These are phyloP conservation scores for Rhodotorula mucilaginosa DNA, from an alignment of 1,284 basidiomycete genomes.

Conservation along the genomic window DNA sequence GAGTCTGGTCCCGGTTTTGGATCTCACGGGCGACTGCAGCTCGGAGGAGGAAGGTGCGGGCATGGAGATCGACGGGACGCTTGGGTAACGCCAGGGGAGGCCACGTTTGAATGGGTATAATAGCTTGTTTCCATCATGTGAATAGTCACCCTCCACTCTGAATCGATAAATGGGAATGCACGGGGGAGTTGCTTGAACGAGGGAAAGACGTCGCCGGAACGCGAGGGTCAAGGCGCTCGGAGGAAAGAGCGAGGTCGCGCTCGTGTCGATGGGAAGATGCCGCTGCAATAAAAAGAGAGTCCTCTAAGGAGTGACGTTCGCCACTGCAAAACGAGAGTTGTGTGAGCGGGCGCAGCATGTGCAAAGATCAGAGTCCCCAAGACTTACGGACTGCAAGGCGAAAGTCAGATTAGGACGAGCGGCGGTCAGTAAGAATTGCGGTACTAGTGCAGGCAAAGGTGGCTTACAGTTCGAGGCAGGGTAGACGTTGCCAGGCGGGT, in stretches of 20 bases:
- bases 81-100: not conserved
- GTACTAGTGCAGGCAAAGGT: not conserved
- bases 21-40: not conserved
- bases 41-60: not conserved
- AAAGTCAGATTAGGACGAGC: not conserved
- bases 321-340: not conserved
- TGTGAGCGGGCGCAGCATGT: not conserved
- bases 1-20: not conserved
- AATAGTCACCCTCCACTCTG: no score
- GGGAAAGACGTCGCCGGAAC: no score
- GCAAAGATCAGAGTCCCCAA: not conserved
- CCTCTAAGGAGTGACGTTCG: not conserved
- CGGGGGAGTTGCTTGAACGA: not conserved
- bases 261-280: not conserved
- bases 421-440: not conserved
- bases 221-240: no score
- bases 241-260: no score
- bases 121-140: not conserved
- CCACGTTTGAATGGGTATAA: not conserved
- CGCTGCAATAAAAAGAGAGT: not conserved
- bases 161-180: not conserved
- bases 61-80: not conserved
- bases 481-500: constrained; percentile 23
- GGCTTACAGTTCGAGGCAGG: constrained; percentile 15
- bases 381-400: not conserved